Conservation (phyloP, 169 alveolate species). For the Perkinsus marinus region DNA sequence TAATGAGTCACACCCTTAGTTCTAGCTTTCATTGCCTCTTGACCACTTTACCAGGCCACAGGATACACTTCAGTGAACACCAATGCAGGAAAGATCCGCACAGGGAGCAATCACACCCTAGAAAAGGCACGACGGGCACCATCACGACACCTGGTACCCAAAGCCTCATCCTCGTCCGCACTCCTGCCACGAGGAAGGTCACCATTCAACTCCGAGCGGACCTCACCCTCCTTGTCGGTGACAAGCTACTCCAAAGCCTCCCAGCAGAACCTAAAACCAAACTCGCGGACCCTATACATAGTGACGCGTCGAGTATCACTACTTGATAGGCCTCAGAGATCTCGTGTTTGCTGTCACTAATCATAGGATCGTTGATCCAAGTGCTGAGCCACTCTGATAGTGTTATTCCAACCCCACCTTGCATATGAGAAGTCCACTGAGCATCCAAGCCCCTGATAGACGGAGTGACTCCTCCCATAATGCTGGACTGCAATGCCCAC, state of each 20-base stretch:
- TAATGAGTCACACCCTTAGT: background rate
- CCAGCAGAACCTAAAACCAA: background rate
- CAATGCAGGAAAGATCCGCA: conserved; percentile 45
- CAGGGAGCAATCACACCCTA: conserved; percentile 20
- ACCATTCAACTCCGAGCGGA: conserved; percentile 60
- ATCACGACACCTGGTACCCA: no score
- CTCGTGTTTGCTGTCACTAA: conserved; percentile 52
- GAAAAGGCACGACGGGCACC: no score
- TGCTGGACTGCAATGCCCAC: background rate
- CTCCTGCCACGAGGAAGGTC: conserved; percentile 74
- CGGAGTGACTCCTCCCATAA: background rate
- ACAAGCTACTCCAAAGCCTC: conserved; percentile 47
- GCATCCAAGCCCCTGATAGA: conserved; percentile 50
- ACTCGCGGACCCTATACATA: background rate
- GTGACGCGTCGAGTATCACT: background rate
- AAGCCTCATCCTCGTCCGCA: conserved; percentile 57
- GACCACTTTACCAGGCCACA: conserved; percentile 64
- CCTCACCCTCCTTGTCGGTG: conserved; percentile 52
- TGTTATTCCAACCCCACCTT: conserved; percentile 54
- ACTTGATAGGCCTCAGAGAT: conserved; percentile 58
- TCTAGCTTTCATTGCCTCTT: conserved; percentile 31
- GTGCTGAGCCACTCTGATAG: conserved; percentile 56
- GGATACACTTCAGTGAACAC: conserved; percentile 67
- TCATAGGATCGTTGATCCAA: conserved; percentile 48
- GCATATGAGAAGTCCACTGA: conserved; percentile 61